phyloP scores from a whole-genome alignment of 257 asterid species.

The Solanum verrucosum region DNA sequence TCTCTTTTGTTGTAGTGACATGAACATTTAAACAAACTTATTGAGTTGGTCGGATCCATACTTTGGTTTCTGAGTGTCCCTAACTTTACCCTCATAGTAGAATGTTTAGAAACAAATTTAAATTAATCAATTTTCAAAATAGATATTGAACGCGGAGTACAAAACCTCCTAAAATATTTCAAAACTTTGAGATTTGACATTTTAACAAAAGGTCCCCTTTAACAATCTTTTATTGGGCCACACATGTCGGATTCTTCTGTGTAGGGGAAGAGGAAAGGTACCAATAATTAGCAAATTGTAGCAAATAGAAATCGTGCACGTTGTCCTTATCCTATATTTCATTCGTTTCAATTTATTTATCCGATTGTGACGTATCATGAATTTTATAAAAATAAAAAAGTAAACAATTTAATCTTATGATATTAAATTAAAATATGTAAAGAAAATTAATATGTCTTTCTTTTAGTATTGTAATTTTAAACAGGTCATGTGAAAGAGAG shows the following conservation, averaged over 20 bases:
- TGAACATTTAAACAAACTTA: too few species aligned
- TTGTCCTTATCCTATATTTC: too few species aligned
- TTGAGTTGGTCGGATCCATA: not conserved
- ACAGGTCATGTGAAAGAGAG: too few species aligned
- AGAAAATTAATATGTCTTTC: too few species aligned
- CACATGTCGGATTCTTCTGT: not conserved
- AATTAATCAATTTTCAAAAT: too few species aligned
- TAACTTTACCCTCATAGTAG: not conserved
- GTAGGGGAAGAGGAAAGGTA: not conserved
- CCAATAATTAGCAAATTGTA: not conserved
- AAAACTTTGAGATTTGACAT: not conserved
- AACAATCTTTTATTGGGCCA: not conserved
- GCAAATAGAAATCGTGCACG: not conserved
- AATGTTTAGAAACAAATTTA: too few species aligned
- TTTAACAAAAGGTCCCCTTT: not conserved
- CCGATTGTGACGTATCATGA: not conserved
- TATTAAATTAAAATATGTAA: too few species aligned
- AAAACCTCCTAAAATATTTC: not conserved
- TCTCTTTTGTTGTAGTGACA: too few species aligned
- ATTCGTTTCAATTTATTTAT: too few species aligned
- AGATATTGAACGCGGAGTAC: not conserved
- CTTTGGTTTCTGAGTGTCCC: not conserved
- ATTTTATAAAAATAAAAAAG: too few species aligned
- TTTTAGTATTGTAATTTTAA: too few species aligned
- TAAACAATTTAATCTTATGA: too few species aligned